Conservation (phyloP, 495 filamentous ascomycete genomes). For the Lasiosphaeriaceae sp. region DNA sequence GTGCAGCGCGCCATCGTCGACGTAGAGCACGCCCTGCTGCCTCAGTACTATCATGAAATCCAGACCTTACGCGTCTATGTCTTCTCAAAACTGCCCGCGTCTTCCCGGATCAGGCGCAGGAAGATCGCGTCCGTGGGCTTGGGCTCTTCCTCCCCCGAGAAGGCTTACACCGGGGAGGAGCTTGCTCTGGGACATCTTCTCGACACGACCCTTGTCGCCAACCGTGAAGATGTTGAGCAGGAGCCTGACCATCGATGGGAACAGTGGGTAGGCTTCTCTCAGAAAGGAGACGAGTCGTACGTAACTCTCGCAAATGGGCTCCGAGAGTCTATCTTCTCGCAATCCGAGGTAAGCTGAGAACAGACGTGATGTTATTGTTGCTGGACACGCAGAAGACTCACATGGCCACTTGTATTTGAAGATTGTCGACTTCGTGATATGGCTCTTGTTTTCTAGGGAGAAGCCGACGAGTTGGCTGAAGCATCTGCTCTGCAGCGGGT, state of each 20-base stretch:
- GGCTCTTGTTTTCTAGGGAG: slow-evolving; percentile 63
- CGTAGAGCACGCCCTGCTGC: slow-evolving; percentile 63
- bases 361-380: background rate
- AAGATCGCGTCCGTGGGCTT: slow-evolving; percentile 43
- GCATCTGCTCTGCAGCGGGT: slow-evolving; percentile 79
- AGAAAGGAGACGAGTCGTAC: slow-evolving; percentile 50
- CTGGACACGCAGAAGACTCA: background rate
- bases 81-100: slow-evolving; percentile 41
- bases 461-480: slow-evolving; percentile 49
- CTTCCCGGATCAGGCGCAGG: slow-evolving; percentile 42
- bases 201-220: slow-evolving; percentile 65
- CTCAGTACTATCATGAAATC: slow-evolving; percentile 66
- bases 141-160: slow-evolving; percentile 18
- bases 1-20: background rate
- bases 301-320: slow-evolving; percentile 49
- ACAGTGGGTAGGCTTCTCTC: slow-evolving; percentile 65
- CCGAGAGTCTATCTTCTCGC: slow-evolving; percentile 38
- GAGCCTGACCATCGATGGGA: slow-evolving; percentile 43
- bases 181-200: slow-evolving; percentile 52
- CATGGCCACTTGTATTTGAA: slow-evolving; percentile 28
- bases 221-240: slow-evolving; percentile 16
- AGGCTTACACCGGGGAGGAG: slow-evolving; percentile 29
- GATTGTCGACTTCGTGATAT: slow-evolving; percentile 83
- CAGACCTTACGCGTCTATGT: slow-evolving; percentile 71
- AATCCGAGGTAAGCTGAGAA: slow-evolving; percentile 55